phyloP scores from a whole-genome alignment of 2,329 filamentous ascomycete species.

The Coniochaeta hoffmannii region DNA sequence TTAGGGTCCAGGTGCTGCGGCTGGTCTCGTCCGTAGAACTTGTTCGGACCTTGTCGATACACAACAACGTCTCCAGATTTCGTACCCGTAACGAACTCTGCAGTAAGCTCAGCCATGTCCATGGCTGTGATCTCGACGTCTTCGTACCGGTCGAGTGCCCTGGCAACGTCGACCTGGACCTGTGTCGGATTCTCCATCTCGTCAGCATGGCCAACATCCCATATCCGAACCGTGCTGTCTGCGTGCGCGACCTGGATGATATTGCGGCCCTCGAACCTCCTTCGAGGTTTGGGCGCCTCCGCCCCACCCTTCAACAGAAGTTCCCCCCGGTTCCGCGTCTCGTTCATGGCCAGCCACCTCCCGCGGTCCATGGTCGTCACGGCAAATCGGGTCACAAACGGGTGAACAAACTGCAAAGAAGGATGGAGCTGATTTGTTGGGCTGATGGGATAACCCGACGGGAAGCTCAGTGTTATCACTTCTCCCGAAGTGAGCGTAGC shows the following conservation, averaged over 20 bases:
- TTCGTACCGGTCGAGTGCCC: slow-evolving; percentile 72
- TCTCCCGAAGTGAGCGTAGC: slow-evolving; percentile 79
- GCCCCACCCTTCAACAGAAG: slow-evolving; percentile 72
- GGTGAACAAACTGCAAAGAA: slow-evolving; percentile 81
- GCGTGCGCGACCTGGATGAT: slow-evolving; percentile 82
- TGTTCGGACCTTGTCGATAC: slow-evolving; percentile 83
- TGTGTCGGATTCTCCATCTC: slow-evolving; percentile 81
- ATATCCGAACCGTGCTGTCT: slow-evolving; percentile 84
- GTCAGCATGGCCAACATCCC: slow-evolving; percentile 87
- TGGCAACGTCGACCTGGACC: slow-evolving; percentile 79
- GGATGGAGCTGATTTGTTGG: slow-evolving; percentile 90
- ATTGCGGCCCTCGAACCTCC: slow-evolving; percentile 75
- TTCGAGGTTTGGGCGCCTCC: slow-evolving; percentile 60
- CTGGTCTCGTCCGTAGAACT: slow-evolving; percentile 58
- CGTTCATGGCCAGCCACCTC: slow-evolving; percentile 85
- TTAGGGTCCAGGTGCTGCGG: slow-evolving; percentile 45
- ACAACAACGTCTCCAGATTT: slow-evolving; percentile 76
- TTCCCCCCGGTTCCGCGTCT: slow-evolving; percentile 72
- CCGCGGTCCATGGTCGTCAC: slow-evolving; percentile 70
- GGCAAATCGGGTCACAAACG: slow-evolving; percentile 69
- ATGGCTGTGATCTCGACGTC: slow-evolving; percentile 72
- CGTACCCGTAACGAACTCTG: slow-evolving; percentile 79
- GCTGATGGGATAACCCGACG: slow-evolving; percentile 81
- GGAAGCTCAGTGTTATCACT: slow-evolving; percentile 83
- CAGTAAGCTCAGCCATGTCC: slow-evolving; percentile 71